Percentiles rank a stretch among this genome's conserved stretches.
phyloP scores from a whole-genome alignment of 768 basidiomycete species.

The Suillus weaverae region DNA sequence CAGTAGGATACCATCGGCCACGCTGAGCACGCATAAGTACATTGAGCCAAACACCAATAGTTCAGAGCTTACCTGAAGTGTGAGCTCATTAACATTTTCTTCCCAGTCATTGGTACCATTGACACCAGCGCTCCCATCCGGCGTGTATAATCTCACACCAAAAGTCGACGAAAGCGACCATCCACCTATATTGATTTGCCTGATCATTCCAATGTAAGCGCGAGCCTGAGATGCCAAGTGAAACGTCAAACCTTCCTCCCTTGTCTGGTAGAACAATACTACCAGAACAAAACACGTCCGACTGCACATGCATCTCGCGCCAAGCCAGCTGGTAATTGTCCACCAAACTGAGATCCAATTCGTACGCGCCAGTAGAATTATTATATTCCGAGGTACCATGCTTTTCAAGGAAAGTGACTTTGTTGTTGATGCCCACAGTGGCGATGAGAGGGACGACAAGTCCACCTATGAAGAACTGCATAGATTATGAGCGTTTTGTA shows the following conservation, averaged over 20 bases:
- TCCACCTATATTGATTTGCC: slow-evolving; percentile 30
- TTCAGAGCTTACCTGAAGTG: slow-evolving; percentile 52
- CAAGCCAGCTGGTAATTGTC: slow-evolving; percentile 49
- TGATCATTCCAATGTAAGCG: neutral
- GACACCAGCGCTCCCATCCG: slow-evolving; percentile 64
- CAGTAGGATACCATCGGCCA: slow-evolving; percentile 73
- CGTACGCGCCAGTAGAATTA: slow-evolving; percentile 78
- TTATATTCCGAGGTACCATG: slow-evolving; percentile 57
- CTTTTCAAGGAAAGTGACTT: slow-evolving; percentile 80
- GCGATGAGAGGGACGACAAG: slow-evolving; percentile 72
- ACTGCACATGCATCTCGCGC: slow-evolving; percentile 75
- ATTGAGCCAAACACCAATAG: neutral
- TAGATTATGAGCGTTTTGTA: slow-evolving; percentile 2
- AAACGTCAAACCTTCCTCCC: slow-evolving; percentile 36
- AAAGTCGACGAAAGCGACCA: slow-evolving; percentile 73
- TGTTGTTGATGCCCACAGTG: slow-evolving; percentile 79
- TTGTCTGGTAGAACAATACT: slow-evolving; percentile 76
- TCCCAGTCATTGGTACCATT: slow-evolving; percentile 82
- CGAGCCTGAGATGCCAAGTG: neutral
- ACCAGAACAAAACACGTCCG: slow-evolving; percentile 80
- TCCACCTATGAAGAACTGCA: slow-evolving; percentile 50
- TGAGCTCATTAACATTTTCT: slow-evolving; percentile 58
- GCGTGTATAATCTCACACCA: slow-evolving; percentile 72
- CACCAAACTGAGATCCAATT: slow-evolving; percentile 64
- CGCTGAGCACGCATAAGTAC: slow-evolving; percentile 33